Conservation (phyloP, 106 monocot genomes). For the Xerophyta viscosa region DNA sequence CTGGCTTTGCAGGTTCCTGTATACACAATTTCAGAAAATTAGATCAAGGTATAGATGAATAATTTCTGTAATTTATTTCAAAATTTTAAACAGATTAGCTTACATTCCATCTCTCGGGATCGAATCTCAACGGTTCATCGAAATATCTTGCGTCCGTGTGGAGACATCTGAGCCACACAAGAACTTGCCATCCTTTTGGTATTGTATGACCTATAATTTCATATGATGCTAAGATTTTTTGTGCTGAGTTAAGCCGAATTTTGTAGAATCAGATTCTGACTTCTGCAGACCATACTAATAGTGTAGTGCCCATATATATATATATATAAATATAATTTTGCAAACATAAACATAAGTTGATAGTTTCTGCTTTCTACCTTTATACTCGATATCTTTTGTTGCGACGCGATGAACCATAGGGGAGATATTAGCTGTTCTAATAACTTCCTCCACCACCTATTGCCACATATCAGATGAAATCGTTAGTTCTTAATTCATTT, state of each 20-base stretch:
- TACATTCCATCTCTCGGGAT: constrained; percentile 38
- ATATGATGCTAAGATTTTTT: not conserved
- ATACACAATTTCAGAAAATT: not conserved
- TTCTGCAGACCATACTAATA: too few species aligned
- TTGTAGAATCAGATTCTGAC: not conserved
- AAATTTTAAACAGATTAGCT: not conserved
- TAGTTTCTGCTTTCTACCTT: not conserved
- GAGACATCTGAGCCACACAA: constrained; percentile 28
- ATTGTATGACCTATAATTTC: constrained; percentile 12
- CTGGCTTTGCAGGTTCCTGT: constrained; percentile 11
- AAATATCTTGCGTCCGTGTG: constrained; percentile 27
- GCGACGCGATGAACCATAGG: too few species aligned
- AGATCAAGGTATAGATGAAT: too few species aligned
- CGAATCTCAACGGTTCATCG: constrained; percentile 26
- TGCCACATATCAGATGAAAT: too few species aligned
- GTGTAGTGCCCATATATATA: too few species aligned
- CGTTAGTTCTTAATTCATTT: too few species aligned
- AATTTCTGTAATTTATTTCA: not conserved
- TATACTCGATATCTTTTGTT: not conserved
- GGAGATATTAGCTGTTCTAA: too few species aligned
- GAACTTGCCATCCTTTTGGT: constrained; percentile 30
- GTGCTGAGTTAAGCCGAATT: not conserved
- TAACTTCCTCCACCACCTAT: too few species aligned
- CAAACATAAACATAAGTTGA: not conserved
- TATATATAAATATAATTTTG: not conserved